phyloP scores from a whole-genome alignment of 805 yeast genomes.

The Starmerella apis region DNA sequence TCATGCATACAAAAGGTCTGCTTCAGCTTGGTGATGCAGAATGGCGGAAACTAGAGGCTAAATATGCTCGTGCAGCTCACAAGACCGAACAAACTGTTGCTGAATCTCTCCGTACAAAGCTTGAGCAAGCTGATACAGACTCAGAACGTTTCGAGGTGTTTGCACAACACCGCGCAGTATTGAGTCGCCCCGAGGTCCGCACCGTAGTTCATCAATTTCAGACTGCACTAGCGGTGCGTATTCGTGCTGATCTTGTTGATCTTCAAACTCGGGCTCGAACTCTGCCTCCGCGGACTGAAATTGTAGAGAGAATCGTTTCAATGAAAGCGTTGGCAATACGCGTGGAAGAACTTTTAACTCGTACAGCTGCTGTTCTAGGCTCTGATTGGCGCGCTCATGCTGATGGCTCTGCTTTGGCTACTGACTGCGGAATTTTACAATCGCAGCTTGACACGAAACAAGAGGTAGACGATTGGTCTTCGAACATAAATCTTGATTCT shows the following conservation, averaged over 20 bases:
- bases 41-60: slow-evolving; percentile 38
- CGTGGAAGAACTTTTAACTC: slow-evolving; percentile 35
- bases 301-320: slow-evolving; percentile 39
- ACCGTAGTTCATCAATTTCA: slow-evolving; percentile 54
- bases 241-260: slow-evolving; percentile 23
- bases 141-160: slow-evolving; percentile 44
- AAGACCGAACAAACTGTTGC: slow-evolving; percentile 34
- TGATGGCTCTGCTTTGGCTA: slow-evolving; percentile 54
- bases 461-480: slow-evolving; percentile 42
- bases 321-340: slow-evolving; percentile 42
- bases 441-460: slow-evolving; percentile 38
- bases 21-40: slow-evolving; percentile 6
- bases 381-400: slow-evolving; percentile 50
- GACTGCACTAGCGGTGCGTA: slow-evolving; percentile 39
- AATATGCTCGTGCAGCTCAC: slow-evolving; percentile 37
- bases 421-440: slow-evolving; percentile 40
- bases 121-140: slow-evolving; percentile 26
- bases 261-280: not conserved
- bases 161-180: slow-evolving; percentile 39
- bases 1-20: not conserved
- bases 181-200: slow-evolving; percentile 45
- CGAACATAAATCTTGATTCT: not conserved
- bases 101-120: not conserved
- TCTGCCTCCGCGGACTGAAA: not conserved
- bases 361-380: slow-evolving; percentile 47